These are phyloP conservation scores for Coffea eugenioides DNA, from an alignment of 257 asterid genomes.

Conservation along the genomic window DNA sequence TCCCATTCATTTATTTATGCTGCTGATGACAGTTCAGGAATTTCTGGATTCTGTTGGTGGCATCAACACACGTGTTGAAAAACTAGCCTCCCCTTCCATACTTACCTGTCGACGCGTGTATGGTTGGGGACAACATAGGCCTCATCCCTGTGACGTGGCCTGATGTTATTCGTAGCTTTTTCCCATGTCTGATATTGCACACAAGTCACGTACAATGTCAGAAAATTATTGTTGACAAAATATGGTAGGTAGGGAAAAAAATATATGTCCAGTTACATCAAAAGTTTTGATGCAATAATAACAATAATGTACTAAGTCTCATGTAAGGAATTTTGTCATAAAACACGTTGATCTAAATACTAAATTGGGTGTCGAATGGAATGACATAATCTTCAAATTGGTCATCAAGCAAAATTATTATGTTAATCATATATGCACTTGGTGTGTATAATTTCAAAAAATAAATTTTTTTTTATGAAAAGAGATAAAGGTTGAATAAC, in stretches of 20 bases:
- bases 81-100: neutral
- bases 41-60: slow-evolving; percentile 1
- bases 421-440: too few relatives aligned
- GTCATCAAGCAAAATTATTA: too few relatives aligned
- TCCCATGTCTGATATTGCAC: neutral
- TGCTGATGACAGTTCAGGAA: too few relatives aligned
- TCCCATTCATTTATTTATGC: too few relatives aligned
- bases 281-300: neutral
- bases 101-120: slow-evolving; percentile 21
- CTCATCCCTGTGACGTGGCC: slow-evolving; percentile 20
- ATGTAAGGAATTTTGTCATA: neutral
- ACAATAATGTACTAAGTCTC: neutral
- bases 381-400: too few relatives aligned
- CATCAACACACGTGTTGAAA: slow-evolving; percentile 19
- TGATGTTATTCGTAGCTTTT: slow-evolving; percentile 16
- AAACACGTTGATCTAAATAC: too few relatives aligned
- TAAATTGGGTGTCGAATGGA: too few relatives aligned
- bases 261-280: neutral
- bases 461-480: too few relatives aligned
- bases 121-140: slow-evolving; percentile 19
- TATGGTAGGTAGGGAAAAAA: neutral
- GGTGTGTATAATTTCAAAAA: too few relatives aligned
- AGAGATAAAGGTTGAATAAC: too few relatives aligned
- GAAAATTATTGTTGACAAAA: neutral
- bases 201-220: neutral